phyloP scores from a whole-genome alignment of 192 early-diverging fungal genomes.

The Coemansia sp. region DNA sequence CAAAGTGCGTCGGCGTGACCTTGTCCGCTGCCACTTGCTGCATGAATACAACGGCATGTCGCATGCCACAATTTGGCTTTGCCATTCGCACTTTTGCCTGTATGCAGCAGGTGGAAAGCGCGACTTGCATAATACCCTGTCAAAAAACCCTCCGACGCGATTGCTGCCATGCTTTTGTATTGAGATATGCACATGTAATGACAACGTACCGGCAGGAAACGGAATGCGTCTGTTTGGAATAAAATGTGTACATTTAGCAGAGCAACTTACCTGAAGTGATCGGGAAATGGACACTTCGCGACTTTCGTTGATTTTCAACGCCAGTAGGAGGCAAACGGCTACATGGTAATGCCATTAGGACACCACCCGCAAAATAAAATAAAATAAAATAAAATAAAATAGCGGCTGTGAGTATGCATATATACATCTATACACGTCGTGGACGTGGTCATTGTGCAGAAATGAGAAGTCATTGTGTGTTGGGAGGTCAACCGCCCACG shows the following conservation, averaged over 20 bases:
- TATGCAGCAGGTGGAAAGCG: not conserved
- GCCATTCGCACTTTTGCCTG: not conserved
- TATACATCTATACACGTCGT: conserved; percentile 1
- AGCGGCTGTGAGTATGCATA: not conserved
- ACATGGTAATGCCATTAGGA: conserved; percentile 10
- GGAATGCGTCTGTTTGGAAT: not conserved
- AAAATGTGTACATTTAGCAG: not conserved
- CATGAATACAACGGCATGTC: conserved; percentile 15
- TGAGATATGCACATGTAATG: not conserved
- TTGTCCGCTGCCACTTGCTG: conserved; percentile 1
- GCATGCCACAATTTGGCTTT: conserved; percentile 15
- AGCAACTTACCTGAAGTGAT: conserved; percentile 45
- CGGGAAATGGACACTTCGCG: conserved; percentile 45
- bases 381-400: not conserved
- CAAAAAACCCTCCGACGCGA: not conserved
- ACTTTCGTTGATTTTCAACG: conserved; percentile 52
- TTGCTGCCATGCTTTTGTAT: not conserved
- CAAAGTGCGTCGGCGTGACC: conserved; percentile 1
- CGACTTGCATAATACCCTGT: not conserved
- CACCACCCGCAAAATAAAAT: not conserved
- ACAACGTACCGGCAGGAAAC: not conserved
- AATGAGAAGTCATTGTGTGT: conserved; percentile 6
- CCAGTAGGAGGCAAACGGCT: conserved; percentile 42
- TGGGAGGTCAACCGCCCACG: not conserved
- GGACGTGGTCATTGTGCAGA: conserved; percentile 3